Percentiles rank a stretch among this genome's conserved stretches.
These are phyloP conservation scores for Phaeosphaeria sp. DNA, from an alignment of 2,329 filamentous ascomycete species.

Conservation along the genomic window DNA sequence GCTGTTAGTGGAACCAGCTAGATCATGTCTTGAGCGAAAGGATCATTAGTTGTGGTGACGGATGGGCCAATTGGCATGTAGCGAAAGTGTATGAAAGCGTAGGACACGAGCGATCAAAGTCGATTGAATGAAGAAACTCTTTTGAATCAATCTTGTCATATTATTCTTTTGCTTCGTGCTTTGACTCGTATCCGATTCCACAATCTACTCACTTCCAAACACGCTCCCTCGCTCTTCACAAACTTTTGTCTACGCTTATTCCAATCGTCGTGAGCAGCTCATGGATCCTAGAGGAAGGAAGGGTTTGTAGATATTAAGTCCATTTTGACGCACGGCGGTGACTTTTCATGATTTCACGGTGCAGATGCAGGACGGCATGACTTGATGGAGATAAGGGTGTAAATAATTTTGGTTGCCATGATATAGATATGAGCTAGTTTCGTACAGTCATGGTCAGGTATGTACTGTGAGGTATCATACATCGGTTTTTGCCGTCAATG, in stretches of 20 bases:
- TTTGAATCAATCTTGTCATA: neutral
- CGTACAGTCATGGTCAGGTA: neutral
- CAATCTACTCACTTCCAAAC: no score
- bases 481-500: neutral
- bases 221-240: no score
- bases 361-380: neutral
- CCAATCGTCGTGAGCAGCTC: no score
- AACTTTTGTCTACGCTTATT: no score
- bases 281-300: no score
- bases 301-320: no score
- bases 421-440: neutral
- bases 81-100: neutral
- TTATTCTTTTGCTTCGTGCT: neutral
- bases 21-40: neutral
- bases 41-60: neutral
- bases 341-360: neutral
- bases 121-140: neutral
- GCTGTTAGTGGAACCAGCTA: slow-evolving; percentile 47
- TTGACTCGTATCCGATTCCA: no score
- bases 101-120: neutral
- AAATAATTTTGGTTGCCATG: neutral
- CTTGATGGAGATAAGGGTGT: neutral
- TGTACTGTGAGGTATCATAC: neutral
- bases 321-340: no score
- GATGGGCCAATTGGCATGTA: neutral